phyloP scores from a whole-genome alignment of 2,329 filamentous ascomycete species.

The Paecilomyces sp. region DNA sequence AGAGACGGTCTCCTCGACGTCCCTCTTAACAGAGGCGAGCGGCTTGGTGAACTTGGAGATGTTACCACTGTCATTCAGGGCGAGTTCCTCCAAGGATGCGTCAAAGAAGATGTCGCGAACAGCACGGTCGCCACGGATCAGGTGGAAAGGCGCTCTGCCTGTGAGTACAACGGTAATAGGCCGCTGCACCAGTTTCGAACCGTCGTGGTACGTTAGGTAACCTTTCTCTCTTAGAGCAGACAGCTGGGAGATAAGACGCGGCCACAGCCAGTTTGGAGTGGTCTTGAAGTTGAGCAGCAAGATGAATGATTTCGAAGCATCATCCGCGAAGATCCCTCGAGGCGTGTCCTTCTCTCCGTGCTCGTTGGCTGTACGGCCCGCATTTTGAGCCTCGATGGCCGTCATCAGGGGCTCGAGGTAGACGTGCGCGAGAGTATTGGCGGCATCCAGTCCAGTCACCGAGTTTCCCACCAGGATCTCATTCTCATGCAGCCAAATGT shows the following conservation, averaged over 20 bases:
- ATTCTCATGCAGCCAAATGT: conserved; percentile 17
- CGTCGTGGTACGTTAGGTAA: conserved; percentile 17
- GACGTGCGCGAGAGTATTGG: conserved; percentile 12
- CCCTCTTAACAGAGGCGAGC: neutral
- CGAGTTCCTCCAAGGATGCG: conserved; percentile 6
- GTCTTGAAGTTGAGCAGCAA: conserved; percentile 18
- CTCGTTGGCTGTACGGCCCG: neutral
- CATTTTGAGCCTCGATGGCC: conserved; percentile 9
- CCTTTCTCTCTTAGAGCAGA: conserved; percentile 11
- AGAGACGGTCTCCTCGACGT: neutral
- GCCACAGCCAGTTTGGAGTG: conserved; percentile 9
- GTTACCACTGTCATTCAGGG: neutral
- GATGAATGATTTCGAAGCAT: conserved; percentile 11
- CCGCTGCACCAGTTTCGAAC: conserved; percentile 10
- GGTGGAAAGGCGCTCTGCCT: conserved; percentile 3
- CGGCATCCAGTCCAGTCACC: conserved; percentile 1
- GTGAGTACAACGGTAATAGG: conserved; percentile 18
- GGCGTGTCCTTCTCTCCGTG: neutral
- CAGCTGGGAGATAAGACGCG: conserved; percentile 12
- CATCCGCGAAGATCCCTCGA: conserved; percentile 6
- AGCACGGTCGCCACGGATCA: conserved; percentile 1
- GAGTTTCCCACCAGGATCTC: conserved; percentile 16
- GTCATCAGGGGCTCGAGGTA: conserved; percentile 16
- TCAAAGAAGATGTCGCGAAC: conserved; percentile 8
- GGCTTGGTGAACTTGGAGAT: neutral